Conservation (phyloP, 495 filamentous ascomycete genomes). For the Clohesyomyces aquaticus region DNA sequence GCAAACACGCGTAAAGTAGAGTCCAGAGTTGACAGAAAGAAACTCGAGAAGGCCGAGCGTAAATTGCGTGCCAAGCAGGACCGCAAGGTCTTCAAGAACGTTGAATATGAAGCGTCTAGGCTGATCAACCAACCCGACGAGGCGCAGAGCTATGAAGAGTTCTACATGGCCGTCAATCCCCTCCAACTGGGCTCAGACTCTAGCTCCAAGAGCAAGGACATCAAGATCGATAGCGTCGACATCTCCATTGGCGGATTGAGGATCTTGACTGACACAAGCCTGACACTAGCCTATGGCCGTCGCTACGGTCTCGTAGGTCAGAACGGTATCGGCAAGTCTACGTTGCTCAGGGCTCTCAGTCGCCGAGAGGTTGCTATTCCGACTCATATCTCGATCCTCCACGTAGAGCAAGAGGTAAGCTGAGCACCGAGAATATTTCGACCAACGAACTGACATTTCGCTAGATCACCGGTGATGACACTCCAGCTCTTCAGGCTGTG, state of each 20-base stretch:
- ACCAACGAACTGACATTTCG: neutral
- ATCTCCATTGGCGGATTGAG: conserved; percentile 86
- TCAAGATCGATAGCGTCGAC: conserved; percentile 96
- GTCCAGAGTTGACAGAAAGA: conserved; percentile 96
- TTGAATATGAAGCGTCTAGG: conserved; percentile 94
- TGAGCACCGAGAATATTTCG: neutral
- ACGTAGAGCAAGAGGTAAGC: conserved; percentile 95
- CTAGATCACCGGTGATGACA: conserved; percentile 97
- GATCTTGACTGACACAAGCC: conserved; percentile 84
- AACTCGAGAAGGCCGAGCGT: conserved; percentile 97
- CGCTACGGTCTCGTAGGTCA: conserved; percentile 97
- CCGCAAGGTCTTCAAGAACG: conserved; percentile 96
- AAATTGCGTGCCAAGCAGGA: conserved; percentile 99
- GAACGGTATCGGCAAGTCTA: conserved; percentile 99
- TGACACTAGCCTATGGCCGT: conserved; percentile 90
- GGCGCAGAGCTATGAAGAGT: conserved; percentile 96
- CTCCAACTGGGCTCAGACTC: conserved; percentile 76
- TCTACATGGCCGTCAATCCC: conserved; percentile 99
- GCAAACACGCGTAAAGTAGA: conserved; percentile 91
- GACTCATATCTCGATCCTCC: conserved; percentile 96
- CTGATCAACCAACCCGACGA: conserved; percentile 81
- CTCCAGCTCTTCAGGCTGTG: conserved; percentile 91
- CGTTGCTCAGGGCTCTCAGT: conserved; percentile 85
- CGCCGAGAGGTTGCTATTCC: conserved; percentile 93
- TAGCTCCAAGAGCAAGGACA: conserved; percentile 92